These are phyloP conservation scores for Penicillium verhagenii DNA, from an alignment of 495 filamentous ascomycete species.

Conservation along the genomic window DNA sequence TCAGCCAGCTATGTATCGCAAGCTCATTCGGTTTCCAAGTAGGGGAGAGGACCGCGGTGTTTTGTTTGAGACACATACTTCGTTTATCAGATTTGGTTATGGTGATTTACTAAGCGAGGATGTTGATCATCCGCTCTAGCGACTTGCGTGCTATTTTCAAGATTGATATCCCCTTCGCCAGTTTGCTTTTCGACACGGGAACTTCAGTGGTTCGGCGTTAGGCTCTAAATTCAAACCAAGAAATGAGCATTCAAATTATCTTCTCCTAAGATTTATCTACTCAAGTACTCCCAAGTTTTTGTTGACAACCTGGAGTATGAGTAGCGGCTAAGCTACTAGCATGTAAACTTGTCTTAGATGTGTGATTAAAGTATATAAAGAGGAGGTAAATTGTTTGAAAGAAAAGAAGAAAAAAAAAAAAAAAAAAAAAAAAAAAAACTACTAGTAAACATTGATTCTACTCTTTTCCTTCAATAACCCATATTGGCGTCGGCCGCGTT, in stretches of 20 bases:
- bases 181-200: neutral
- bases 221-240: no score
- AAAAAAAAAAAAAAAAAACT: no score
- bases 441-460: no score
- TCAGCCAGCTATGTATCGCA: slow-evolving; percentile 39
- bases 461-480: neutral
- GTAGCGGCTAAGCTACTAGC: no score
- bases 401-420: no score
- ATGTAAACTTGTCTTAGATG: no score
- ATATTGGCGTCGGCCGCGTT: neutral
- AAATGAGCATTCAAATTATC: neutral
- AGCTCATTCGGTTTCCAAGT: slow-evolving; percentile 14
- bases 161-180: neutral
- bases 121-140: neutral
- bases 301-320: no score
- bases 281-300: no score
- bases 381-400: neutral
- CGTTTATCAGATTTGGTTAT: neutral
- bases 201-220: neutral
- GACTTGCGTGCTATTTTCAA: neutral
- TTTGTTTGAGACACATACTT: neutral
- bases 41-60: no score
- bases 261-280: no score
- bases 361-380: no score
- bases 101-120: neutral